A percentile compares a stretch with the other conserved stretches of the same genome.
These are phyloP conservation scores for Xylaria longipes DNA, from an alignment of 495 filamentous ascomycete species.

Conservation along the genomic window DNA sequence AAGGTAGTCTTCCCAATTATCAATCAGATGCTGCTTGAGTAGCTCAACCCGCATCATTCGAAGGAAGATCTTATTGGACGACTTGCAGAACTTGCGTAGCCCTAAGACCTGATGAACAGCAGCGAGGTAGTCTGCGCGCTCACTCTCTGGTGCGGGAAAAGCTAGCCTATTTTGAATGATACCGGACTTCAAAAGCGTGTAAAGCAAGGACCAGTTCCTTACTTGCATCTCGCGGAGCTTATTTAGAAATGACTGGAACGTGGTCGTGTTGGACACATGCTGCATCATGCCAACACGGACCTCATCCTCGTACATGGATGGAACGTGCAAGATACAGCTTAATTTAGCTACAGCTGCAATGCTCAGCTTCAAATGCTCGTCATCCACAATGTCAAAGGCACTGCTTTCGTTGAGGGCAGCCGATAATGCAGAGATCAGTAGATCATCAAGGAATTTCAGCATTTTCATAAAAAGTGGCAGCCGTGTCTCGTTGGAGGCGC, in stretches of 20 bases:
- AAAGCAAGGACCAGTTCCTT: slow-evolving; percentile 81
- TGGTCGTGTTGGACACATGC: slow-evolving; percentile 41
- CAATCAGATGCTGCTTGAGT: slow-evolving; percentile 64
- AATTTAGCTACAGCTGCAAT: slow-evolving; percentile 71
- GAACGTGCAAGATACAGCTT: slow-evolving; percentile 74
- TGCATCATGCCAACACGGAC: slow-evolving; percentile 71
- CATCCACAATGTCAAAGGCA: slow-evolving; percentile 84
- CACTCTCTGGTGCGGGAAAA: slow-evolving; percentile 69
- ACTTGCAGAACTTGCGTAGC: slow-evolving; percentile 81
- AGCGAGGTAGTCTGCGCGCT: slow-evolving; percentile 75
- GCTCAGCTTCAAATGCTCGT: slow-evolving; percentile 73
- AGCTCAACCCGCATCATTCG: slow-evolving; percentile 86
- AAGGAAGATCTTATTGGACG: slow-evolving; percentile 85
- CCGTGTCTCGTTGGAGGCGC: slow-evolving; percentile 66
- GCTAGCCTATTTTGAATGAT: slow-evolving; percentile 67
- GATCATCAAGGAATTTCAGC: slow-evolving; percentile 77
- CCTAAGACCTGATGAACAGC: slow-evolving; percentile 86
- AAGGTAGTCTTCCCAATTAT: slow-evolving; percentile 78
- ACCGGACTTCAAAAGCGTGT: slow-evolving; percentile 75
- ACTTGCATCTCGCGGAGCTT: slow-evolving; percentile 90
- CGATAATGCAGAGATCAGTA: slow-evolving; percentile 69
- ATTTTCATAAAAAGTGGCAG: slow-evolving; percentile 71
- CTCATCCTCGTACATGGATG: slow-evolving; percentile 82
- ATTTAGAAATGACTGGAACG: slow-evolving; percentile 63
- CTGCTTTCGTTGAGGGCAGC: slow-evolving; percentile 70